Evolutionary conservation across 345 rosid species (phyloP), one percentile per base, ranked within the genome.

Genomic region (Kernera saxatilis): DNA sequence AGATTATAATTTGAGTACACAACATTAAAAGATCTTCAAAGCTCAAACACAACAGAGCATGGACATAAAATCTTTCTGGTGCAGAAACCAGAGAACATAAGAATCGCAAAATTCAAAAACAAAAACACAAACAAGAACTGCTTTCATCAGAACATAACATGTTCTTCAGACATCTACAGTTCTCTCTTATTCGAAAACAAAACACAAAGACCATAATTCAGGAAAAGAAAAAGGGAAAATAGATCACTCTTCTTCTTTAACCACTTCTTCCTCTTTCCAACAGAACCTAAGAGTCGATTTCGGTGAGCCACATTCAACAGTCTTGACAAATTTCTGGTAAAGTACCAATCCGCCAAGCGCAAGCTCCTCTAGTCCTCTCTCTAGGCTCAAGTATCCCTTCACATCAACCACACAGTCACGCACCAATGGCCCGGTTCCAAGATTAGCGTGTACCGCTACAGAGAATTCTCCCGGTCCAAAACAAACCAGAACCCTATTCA

Each of bases 381-480:
- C 87, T 66, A 64, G 78, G 18, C 86, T 33, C 65, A 43, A 8
- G 82, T 85, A 87, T 9, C 87, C 91, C 52, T 76, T 83, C 11
- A 84, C 71, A 67, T 81, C 78, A 53, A 81, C 69, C 5, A 69
- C 9, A 53, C 72, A 79, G 4, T 62, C 75, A 62, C 15, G 22
- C 19, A 44, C 80, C 6, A 82, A 67, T 2, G 57, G 66, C 35
- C 18, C 72, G 5, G 58, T 66, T 3, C 46, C 45, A n/a, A 71
- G 66, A 43, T 80, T 74, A n/a, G 80, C 77, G n/a, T 84, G 91
- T 62, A 88, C 71, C 2, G 93, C 85, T 8, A 91, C 50, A 12
- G 96, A 88, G 61, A 91, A 84, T 6, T 82, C 84, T 35, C 69
- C 61, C 0, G 97, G 96, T 63, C 53, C 64, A 68, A 91, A 87